A percentile compares a stretch with the other conserved stretches of the same genome.
Conservation (phyloP, 208 protist genomes). For the Acanthamoeba culbertsoni region DNA sequence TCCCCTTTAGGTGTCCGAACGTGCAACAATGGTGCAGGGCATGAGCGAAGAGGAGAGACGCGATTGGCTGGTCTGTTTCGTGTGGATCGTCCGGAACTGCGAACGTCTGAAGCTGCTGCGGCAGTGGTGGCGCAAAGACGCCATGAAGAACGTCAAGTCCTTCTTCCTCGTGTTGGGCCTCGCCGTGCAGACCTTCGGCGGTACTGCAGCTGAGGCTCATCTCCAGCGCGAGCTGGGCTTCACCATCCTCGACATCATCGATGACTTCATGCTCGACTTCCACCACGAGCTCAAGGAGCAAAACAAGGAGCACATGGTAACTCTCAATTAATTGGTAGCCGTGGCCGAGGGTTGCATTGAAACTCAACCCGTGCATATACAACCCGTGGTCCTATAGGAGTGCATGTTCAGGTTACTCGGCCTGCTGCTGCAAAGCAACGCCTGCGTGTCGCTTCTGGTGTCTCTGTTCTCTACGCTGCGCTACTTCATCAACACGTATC, state of each 20-base stretch:
- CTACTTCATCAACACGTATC: conserved; percentile 65
- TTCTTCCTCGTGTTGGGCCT: neutral
- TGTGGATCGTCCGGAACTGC: conserved; percentile 47
- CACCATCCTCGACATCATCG: neutral
- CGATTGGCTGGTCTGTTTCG: conserved; percentile 46
- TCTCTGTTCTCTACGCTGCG: conserved; percentile 57
- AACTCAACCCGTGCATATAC: neutral
- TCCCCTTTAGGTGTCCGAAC: neutral
- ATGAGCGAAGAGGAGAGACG: conserved; percentile 12
- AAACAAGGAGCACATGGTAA: conserved; percentile 4
- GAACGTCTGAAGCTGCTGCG: neutral
- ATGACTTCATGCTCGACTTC: conserved; percentile 51
- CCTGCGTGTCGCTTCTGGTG: conserved; percentile 41
- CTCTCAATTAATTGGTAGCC: neutral
- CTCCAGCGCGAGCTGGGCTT: conserved; percentile 24
- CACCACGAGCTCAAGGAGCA: neutral
- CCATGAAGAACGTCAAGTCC: neutral
- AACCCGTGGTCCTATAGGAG: neutral
- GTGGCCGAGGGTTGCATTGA: neutral
- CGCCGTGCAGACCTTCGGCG: neutral
- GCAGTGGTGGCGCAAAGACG: conserved; percentile 36
- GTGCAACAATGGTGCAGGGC: neutral
- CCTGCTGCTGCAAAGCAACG: neutral
- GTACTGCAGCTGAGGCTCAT: neutral
- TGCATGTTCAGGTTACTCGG: conserved; percentile 58